Conservation (phyloP, 1,139 yeast species). For the Yamadazyma blattariae region DNA sequence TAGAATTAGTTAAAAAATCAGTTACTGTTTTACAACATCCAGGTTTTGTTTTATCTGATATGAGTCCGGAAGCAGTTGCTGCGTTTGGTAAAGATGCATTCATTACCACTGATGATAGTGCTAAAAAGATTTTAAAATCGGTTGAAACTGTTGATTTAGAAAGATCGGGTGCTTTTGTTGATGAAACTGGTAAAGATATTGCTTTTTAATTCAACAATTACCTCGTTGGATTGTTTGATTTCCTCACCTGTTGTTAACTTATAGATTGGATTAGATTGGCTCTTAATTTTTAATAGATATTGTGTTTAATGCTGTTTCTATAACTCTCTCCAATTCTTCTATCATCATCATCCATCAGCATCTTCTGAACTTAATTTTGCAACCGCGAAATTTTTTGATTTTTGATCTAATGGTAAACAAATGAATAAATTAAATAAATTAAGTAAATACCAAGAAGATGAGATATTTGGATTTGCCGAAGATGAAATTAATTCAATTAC, state of each 20-base stretch:
- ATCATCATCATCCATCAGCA: too few relatives aligned
- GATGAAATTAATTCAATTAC: constrained; percentile 10
- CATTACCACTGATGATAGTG: constrained; percentile 3
- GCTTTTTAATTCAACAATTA: neutral
- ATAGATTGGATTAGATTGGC: too few relatives aligned
- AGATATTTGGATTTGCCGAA: constrained; percentile 30
- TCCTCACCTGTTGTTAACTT: too few relatives aligned
- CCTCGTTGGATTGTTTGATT: too few relatives aligned
- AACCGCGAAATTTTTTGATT: neutral
- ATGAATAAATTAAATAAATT: constrained; percentile 13
- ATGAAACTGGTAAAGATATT: neutral
- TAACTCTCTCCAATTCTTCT: too few relatives aligned
- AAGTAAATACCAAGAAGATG: constrained; percentile 21
- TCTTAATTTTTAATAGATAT: too few relatives aligned
- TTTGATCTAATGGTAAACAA: constrained; percentile 1
- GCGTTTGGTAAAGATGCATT: constrained; percentile 4
- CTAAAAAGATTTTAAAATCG: neutral
- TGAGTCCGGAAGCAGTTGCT: constrained; percentile 3
- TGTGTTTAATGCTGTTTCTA: too few relatives aligned
- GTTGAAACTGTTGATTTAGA: neutral
- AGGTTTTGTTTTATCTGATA: constrained; percentile 12
- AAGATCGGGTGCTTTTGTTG: constrained; percentile 1
- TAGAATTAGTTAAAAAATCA: constrained; percentile 6
- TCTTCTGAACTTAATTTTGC: too few relatives aligned
- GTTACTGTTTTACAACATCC: constrained; percentile 10